A percentile compares a stretch with the other conserved stretches of the same genome.
Evolutionary conservation across 2,329 filamentous ascomycete species (phyloP).

Genomic region (Lecanosticta acicola): DNA sequence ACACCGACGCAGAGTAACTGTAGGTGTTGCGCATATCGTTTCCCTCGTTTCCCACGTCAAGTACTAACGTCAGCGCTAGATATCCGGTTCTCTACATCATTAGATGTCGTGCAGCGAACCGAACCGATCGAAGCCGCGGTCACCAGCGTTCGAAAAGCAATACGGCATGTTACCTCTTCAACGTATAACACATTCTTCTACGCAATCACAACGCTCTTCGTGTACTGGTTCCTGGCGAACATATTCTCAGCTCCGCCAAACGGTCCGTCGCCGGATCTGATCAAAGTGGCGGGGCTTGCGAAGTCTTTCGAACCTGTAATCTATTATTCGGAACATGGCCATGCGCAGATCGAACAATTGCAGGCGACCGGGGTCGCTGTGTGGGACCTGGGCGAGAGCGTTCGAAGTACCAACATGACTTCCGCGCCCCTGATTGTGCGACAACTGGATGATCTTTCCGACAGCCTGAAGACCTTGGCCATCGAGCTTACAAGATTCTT

Average conservation of each 20-base stretch:
- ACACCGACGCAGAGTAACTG: constrained; percentile 34
- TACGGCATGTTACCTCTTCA: constrained; percentile 60
- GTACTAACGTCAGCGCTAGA: constrained; percentile 47
- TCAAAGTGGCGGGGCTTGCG: constrained; percentile 84
- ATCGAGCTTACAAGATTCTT: constrained; percentile 88
- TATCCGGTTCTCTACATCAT: constrained; percentile 79
- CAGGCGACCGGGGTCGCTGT: constrained; percentile 90
- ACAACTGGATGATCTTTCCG: constrained; percentile 78
- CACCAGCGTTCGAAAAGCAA: constrained; percentile 55
- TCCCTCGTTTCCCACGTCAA: neutral
- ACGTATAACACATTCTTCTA: constrained; percentile 63
- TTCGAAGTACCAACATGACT: constrained; percentile 84
- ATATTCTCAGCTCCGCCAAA: constrained; percentile 63
- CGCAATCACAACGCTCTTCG: constrained; percentile 56
- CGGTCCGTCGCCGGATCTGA: constrained; percentile 71
- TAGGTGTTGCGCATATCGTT: constrained; percentile 18
- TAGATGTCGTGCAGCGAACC: constrained; percentile 80
- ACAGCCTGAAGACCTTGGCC: constrained; percentile 76
- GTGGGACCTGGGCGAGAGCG: constrained; percentile 89
- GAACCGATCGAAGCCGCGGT: constrained; percentile 75
- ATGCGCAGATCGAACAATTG: constrained; percentile 77
- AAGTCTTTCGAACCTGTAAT: constrained; percentile 91
- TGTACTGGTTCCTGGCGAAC: constrained; percentile 59
- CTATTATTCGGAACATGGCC: constrained; percentile 86
- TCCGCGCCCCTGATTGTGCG: constrained; percentile 79